Percentiles rank a stretch among this genome's conserved stretches.
Evolutionary conservation across 2,329 filamentous ascomycete species (phyloP).

Genomic region (Monilinia fructicola): DNA sequence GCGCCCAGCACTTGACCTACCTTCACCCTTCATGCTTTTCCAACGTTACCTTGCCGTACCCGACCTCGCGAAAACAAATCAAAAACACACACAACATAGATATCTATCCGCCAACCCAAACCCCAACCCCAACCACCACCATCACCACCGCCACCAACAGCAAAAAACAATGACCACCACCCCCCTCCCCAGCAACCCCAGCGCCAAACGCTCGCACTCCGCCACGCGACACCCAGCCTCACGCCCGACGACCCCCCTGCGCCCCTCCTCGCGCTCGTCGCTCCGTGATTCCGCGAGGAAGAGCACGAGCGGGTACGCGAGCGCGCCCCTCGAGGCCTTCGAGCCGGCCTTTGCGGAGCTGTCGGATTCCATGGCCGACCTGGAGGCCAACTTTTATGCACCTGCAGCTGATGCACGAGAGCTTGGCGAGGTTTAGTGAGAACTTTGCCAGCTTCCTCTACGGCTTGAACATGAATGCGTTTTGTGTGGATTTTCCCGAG

Average conservation of each 20-base stretch:
- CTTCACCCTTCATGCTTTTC: no score
- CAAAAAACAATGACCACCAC: slow-evolving; percentile 33
- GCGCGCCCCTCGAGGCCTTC: slow-evolving; percentile 74
- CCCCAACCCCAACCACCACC: no score
- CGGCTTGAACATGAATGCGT: slow-evolving; percentile 97
- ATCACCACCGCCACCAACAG: not conserved
- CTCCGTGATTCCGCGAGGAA: slow-evolving; percentile 68
- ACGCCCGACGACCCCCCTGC: slow-evolving; percentile 83
- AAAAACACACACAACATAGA: not conserved
- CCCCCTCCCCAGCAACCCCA: slow-evolving; percentile 35
- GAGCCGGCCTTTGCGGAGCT: slow-evolving; percentile 93
- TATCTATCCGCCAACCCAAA: not conserved
- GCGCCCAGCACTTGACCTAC: no score
- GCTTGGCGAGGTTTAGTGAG: slow-evolving; percentile 87
- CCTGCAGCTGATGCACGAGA: slow-evolving; percentile 95
- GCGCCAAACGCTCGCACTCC: slow-evolving; percentile 37
- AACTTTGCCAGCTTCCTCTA: slow-evolving; percentile 95
- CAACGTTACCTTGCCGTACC: no score
- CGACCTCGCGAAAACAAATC: no score
- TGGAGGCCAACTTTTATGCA: slow-evolving; percentile 98
- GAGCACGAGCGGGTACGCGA: slow-evolving; percentile 51
- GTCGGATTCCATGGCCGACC: slow-evolving; percentile 87
- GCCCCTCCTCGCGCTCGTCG: slow-evolving; percentile 84
- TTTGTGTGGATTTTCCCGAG: slow-evolving; percentile 97
- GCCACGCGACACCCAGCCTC: slow-evolving; percentile 40